Percentiles rank a stretch among this genome's conserved stretches.
phyloP scores from a whole-genome alignment of 2,329 filamentous ascomycete genomes.

The Immersiporthe knoxdaviesiana region DNA sequence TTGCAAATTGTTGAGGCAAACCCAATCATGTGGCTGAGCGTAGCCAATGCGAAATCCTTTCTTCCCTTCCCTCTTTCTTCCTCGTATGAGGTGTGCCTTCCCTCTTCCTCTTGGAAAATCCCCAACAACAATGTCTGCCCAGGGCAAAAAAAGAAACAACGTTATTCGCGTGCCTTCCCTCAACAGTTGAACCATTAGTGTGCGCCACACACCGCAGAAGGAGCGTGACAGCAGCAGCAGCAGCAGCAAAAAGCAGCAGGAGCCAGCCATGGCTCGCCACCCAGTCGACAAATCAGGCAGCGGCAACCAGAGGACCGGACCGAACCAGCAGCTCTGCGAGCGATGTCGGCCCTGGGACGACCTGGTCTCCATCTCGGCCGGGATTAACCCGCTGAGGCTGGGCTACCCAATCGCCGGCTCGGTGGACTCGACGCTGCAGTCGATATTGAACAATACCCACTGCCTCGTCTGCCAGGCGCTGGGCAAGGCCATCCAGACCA shows the following conservation, averaged over 20 bases:
- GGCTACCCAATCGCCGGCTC: slow-evolving; percentile 15
- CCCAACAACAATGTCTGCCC: not conserved
- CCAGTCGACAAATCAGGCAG: slow-evolving; percentile 6
- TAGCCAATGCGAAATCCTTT: not conserved
- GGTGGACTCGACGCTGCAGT: slow-evolving; percentile 12
- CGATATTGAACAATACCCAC: slow-evolving; percentile 3
- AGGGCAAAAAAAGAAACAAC: not conserved
- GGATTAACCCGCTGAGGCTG: slow-evolving; percentile 11
- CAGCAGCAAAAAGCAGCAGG: not conserved
- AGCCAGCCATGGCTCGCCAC: slow-evolving; percentile 8
- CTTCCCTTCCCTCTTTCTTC: not conserved
- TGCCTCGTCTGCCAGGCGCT: slow-evolving; percentile 14
- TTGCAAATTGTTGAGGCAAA: slow-evolving; percentile 10
- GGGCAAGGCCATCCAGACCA: not conserved
- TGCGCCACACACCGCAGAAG: too few relatives aligned
- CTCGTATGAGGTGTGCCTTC: not conserved
- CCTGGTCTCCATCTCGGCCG: slow-evolving; percentile 9
- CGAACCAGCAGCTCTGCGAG: slow-evolving; percentile 14
- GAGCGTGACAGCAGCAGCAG: too few relatives aligned
- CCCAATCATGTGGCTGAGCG: slow-evolving; percentile 9
- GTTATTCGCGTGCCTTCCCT: not conserved
- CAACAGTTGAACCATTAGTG: not conserved
- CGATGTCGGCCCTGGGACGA: slow-evolving; percentile 15
- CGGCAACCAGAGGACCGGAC: not conserved
- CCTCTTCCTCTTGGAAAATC: not conserved